A percentile compares a stretch with the other conserved stretches of the same genome.
These are phyloP conservation scores for Forsythia viridissima DNA, from an alignment of 257 asterid species.

Conservation along the genomic window DNA sequence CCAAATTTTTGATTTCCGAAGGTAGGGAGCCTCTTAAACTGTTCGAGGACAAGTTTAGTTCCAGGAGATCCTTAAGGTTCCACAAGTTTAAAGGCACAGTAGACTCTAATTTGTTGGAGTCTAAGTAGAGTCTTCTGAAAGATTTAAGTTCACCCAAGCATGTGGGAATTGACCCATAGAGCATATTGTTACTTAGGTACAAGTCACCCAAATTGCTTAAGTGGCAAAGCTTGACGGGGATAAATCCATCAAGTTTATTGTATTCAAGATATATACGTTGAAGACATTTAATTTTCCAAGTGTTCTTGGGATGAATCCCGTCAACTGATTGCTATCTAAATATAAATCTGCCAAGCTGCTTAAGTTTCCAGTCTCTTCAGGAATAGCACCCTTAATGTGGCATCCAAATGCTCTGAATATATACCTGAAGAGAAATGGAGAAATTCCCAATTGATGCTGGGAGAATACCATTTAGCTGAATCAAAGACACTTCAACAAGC, in stretches of 20 bases:
- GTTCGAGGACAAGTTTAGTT: slow-evolving; percentile 48
- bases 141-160: slow-evolving; percentile 49
- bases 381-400: slow-evolving; percentile 43
- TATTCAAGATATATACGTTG: slow-evolving; percentile 46
- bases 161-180: slow-evolving; percentile 51
- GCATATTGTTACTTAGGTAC: slow-evolving; percentile 34
- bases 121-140: slow-evolving; percentile 39
- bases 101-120: slow-evolving; percentile 42
- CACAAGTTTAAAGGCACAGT: slow-evolving; percentile 40
- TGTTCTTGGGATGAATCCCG: slow-evolving; percentile 42
- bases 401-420: slow-evolving; percentile 29
- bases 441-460: slow-evolving; percentile 54
- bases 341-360: slow-evolving; percentile 32
- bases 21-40: slow-evolving; percentile 41
- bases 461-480: slow-evolving; percentile 46
- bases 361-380: slow-evolving; percentile 47
- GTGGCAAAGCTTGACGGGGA: slow-evolving; percentile 47
- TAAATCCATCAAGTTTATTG: slow-evolving; percentile 44
- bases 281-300: slow-evolving; percentile 37
- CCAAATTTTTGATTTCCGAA: slow-evolving; percentile 32
- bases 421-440: slow-evolving; percentile 28
- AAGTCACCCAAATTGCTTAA: slow-evolving; percentile 43
- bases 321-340: slow-evolving; percentile 43
- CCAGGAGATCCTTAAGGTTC: slow-evolving; percentile 45
- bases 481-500: slow-evolving; percentile 19